Evolutionary conservation across 108 stramenopile genomes (phyloP), one percentile per base, ranked within the genome.

Genomic region (Cyclotella cryptica): DNA sequence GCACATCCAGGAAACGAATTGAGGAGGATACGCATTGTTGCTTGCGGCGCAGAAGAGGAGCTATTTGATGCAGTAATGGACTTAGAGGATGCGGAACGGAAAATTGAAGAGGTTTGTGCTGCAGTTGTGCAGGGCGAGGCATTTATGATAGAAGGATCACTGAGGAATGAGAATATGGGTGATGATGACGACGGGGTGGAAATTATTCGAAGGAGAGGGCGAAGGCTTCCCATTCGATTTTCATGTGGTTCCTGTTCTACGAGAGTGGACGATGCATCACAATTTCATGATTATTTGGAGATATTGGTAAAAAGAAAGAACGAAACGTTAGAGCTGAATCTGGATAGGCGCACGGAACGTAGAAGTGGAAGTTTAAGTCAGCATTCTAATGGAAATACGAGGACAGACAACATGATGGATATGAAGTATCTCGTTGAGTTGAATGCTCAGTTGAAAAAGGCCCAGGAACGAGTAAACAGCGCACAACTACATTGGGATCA

Each of bases 21-120:
- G 57, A 63, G 87, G 44, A 82, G 89, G 40, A 74, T 77, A 30
- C 87, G 89, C 15, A 84, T 93, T 19, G 53, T 83, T 11, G 86
- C 88, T 11, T 72, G 81, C 29, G 77, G 85, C 40, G 87, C 85
- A 15, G 89, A 90, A 63, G 81, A 86, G 58, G 77, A 78, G 53
- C 45, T 90, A 44, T 88, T 86, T 54, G 89, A 90, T 35, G 84
- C 87, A 18, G 87, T 90, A 4, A 86, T 86, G 86, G 81, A 55
- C 10, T 74, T 90, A 26, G 86, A 88, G 69, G 89, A 90, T 75
- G 72, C 69, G 14, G 89, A 90, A 73, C 72, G 66, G 19, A 77
- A 71, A 43, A 79, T 88, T 43, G 87, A 88, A 43, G 71, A 72
- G 19, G 84, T 79, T 3, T 85, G 78, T 46, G 68, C 69, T 7